Percentiles rank a stretch among this genome's conserved stretches.
Conservation (phyloP, 768 basidiomycete species). For the Leccinum longicurvipes region DNA sequence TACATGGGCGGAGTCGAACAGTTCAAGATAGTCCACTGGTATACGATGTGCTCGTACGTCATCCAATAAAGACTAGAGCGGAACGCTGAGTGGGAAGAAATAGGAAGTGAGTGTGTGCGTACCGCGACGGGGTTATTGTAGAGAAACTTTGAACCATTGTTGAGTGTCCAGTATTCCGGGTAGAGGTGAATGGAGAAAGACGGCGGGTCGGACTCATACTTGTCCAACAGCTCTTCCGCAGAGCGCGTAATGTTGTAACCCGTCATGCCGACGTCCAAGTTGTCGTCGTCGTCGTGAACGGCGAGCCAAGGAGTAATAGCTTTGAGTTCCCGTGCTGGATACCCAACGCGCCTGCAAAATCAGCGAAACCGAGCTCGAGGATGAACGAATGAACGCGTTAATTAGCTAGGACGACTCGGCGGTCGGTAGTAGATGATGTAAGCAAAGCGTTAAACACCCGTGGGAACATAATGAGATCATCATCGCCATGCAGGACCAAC, state of each 20-base stretch:
- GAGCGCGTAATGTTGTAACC: conserved; percentile 73
- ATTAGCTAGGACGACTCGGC: conserved; percentile 7
- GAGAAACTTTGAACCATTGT: conserved; percentile 76
- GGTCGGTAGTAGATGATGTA: conserved; percentile 17
- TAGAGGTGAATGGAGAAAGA: conserved; percentile 80
- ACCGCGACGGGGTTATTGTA: conserved; percentile 77
- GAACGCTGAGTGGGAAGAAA: conserved; percentile 5
- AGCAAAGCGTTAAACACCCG: conserved; percentile 12
- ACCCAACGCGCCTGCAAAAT: background rate
- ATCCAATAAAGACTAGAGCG: conserved; percentile 66
- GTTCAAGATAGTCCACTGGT: conserved; percentile 80
- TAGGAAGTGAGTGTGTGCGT: conserved; percentile 10
- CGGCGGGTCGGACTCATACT: conserved; percentile 52
- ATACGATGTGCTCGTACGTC: conserved; percentile 81
- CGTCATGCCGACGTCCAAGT: conserved; percentile 45
- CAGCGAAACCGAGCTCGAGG: background rate
- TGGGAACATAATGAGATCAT: conserved; percentile 26
- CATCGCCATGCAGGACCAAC: conserved; percentile 34
- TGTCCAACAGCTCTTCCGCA: conserved; percentile 55
- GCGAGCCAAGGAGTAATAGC: background rate
- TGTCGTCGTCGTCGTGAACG: conserved; percentile 8
- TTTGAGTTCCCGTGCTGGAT: background rate
- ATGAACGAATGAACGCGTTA: conserved; percentile 15
- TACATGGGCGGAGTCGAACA: conserved; percentile 68
- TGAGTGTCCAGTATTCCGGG: conserved; percentile 79